Evolutionary conservation across 768 basidiomycete genomes (phyloP), one percentile per base, ranked within the genome.

Genomic region (Lactarius akahatsu): DNA sequence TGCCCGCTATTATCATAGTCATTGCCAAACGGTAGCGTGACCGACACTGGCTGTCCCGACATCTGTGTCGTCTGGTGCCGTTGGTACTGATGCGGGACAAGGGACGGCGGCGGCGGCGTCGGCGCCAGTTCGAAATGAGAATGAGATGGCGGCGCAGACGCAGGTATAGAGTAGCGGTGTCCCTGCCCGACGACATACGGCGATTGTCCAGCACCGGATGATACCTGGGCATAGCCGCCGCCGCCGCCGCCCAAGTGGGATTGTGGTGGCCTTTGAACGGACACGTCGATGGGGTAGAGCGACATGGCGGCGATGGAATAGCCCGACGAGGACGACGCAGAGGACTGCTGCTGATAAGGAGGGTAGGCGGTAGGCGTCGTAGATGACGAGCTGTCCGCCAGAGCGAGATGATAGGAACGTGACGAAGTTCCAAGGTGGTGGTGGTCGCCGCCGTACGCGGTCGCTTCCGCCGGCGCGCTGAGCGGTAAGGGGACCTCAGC

Each of bases 61-160:
- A 62, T 62, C 38, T 58, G 66, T 26, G 58, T 2, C n/a, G 58
- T 13, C 34, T 43, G 62, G 7, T 59, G 52, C 41, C 58, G 26
- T 2, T 16, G 50, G 28, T 56, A 63, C 20, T 52, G 58, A 32
- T 67, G 66, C 40, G 58, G 66, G 13, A 41, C 1, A 23, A 59
- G 57, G 9, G 62, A 30, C 6, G 57, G 58, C 15, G 34, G 41
- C 2, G 66, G 62, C 0, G 62, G 62, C 8, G 66, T 63, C 41
- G 66, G 58, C 43, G 62, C 62, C 18, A 67, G 66, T 40, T 60
- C 66, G 16, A 67, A 67, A 57, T 67, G 66, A 20, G 62, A 45
- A n/a, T 67, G 66, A 55, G 66, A 63, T 16, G 66, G 66, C 30
- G 66, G 66, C 52, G 66, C 66, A 47, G 66, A 67, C 28, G 66